A percentile compares a stretch with the other conserved stretches of the same genome.
Evolutionary conservation across 2,329 filamentous ascomycete species (phyloP).

Genomic region (Fusarium neocosmosporiellum): DNA sequence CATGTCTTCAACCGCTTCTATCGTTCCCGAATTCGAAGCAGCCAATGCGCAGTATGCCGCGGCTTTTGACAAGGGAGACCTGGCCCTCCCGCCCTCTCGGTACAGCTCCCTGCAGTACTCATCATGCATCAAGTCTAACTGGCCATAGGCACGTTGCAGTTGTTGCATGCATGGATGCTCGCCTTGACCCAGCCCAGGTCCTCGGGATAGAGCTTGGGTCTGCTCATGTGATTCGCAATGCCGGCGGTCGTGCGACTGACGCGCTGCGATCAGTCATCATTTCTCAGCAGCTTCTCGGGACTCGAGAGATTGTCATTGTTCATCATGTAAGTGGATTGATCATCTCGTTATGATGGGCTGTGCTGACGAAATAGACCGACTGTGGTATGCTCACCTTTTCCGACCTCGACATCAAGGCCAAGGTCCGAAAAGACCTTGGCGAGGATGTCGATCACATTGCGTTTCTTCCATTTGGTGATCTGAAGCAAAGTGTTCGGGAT

Average conservation of each 20-base stretch:
- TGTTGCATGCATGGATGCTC: slow-evolving; percentile 86
- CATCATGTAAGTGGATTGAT: slow-evolving; percentile 63
- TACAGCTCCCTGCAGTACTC: neutral
- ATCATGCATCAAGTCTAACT: neutral
- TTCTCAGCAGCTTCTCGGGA: slow-evolving; percentile 82
- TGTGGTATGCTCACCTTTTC: slow-evolving; percentile 74
- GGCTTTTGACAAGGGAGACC: slow-evolving; percentile 36
- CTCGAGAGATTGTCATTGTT: slow-evolving; percentile 77
- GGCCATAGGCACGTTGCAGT: slow-evolving; percentile 47
- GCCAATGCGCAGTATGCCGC: slow-evolving; percentile 37
- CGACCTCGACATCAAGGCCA: slow-evolving; percentile 64
- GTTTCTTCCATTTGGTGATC: slow-evolving; percentile 74
- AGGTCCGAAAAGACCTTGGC: slow-evolving; percentile 70
- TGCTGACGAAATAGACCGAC: slow-evolving; percentile 45
- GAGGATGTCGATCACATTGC: slow-evolving; percentile 63
- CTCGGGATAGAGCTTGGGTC: slow-evolving; percentile 62
- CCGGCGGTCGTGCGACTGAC: slow-evolving; percentile 73
- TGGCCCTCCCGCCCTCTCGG: slow-evolving; percentile 40
- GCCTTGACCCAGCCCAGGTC: slow-evolving; percentile 65
- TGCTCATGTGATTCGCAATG: slow-evolving; percentile 84
- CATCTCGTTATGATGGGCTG: neutral
- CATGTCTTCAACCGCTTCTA: slow-evolving; percentile 34
- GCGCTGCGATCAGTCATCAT: slow-evolving; percentile 81
- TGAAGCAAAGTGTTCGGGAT: slow-evolving; percentile 72
- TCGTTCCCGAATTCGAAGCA: slow-evolving; percentile 38